Percentiles rank a stretch among this genome's conserved stretches.
These are phyloP conservation scores for Diaporthe ilicicola DNA, from an alignment of 2,329 filamentous ascomycete species.

Conservation along the genomic window DNA sequence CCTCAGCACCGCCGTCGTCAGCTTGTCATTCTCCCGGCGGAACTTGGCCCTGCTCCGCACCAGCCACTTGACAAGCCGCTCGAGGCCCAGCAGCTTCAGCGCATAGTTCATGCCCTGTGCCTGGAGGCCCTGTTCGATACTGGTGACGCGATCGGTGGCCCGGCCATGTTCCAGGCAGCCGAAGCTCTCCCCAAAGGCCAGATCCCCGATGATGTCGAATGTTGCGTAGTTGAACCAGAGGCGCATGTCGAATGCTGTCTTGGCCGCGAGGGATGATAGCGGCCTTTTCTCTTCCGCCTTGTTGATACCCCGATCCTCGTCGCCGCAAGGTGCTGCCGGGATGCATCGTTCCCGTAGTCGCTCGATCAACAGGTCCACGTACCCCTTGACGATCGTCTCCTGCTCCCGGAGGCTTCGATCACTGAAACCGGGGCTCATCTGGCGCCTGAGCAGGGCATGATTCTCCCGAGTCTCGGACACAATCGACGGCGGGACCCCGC, in stretches of 20 bases:
- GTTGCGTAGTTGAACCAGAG: slow-evolving; percentile 46
- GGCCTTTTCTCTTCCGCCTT: slow-evolving; percentile 20
- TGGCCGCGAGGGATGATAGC: neutral
- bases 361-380: slow-evolving; percentile 38
- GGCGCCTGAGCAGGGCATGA: slow-evolving; percentile 33
- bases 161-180: slow-evolving; percentile 42
- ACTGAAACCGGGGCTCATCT: slow-evolving; percentile 43
- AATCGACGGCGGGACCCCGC: slow-evolving; percentile 26
- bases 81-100: slow-evolving; percentile 30
- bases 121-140: slow-evolving; percentile 38
- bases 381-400: slow-evolving; percentile 40
- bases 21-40: neutral
- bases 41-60: slow-evolving; percentile 9
- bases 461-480: slow-evolving; percentile 34
- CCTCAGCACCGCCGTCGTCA: slow-evolving; percentile 22
- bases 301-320: neutral
- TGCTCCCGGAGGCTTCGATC: slow-evolving; percentile 41
- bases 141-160: slow-evolving; percentile 40
- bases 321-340: neutral
- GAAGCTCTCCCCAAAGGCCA: slow-evolving; percentile 54
- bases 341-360: slow-evolving; percentile 21
- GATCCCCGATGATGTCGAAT: slow-evolving; percentile 52
- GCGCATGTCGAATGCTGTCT: slow-evolving; percentile 28
- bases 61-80: slow-evolving; percentile 23
- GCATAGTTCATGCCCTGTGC: neutral